Evolutionary conservation across 2,329 filamentous ascomycete genomes (phyloP), one percentile per base, ranked within the genome.

Genomic region (Aspergillus ruber): DNA sequence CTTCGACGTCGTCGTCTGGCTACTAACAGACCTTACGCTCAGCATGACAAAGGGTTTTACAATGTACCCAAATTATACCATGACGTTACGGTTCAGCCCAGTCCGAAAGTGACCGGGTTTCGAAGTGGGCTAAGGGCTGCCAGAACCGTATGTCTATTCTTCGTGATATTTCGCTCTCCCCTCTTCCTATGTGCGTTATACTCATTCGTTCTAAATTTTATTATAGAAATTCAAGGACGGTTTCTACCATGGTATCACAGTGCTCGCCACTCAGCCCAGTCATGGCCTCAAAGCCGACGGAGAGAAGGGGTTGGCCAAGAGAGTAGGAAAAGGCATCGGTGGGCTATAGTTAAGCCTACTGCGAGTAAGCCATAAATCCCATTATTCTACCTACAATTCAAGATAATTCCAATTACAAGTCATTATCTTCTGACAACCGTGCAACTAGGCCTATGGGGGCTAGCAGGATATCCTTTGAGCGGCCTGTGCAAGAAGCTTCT

Each of bases 401-500:
- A 3, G 3, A 20, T 20, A 20, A 20, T 20, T 4, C 20, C 23
- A 25, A 25, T 25, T 8, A 6, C 8, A 7, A 42, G 5, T 0
- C 6, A 9, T 15, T 4, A 6, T n/a, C 4, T n/a, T 13, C 41
- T 21, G 27, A 18, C 6, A 15, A 13, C 7, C 13, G 15, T 36
- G 3, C 5, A 10, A 23, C n/a, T 25, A 54, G 51, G 51, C 12
- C 18, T 54, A 20, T 54, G 49, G 49, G 51, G 51, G 1, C 18
- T 54, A 17, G 27, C 51, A 13, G 51, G 51, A 18, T 54, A 54
- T 18, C 51, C 51, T 1, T 27, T 54, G 4, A 25, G 23, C 1
- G 23, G 23, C 23, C 23, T 25, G 23, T 7, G 23, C 23, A 25
- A 7, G 23, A 25, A 25, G 23, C 23, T 25, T 25, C 23, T 25